phyloP scores from a whole-genome alignment of 2,329 filamentous ascomycete species.

The Chrysosporium keratinophilum region DNA sequence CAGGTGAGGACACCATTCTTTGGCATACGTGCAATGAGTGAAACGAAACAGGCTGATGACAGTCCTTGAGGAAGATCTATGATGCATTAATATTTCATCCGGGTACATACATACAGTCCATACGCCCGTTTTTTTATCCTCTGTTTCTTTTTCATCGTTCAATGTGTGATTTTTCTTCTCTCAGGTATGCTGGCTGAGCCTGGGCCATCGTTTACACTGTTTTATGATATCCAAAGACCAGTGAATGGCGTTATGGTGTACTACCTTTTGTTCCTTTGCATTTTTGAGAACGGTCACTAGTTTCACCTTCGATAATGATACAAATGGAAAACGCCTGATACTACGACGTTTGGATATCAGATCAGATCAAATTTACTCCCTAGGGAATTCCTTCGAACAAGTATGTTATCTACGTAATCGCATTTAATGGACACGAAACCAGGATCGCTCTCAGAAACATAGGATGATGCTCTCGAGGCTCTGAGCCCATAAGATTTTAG shows the following conservation, averaged over 20 bases:
- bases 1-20: not conserved
- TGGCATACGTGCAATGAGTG: constrained; percentile 4
- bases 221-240: constrained; percentile 13
- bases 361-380: too few species aligned
- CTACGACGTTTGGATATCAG: too few species aligned
- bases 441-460: too few species aligned
- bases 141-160: not conserved
- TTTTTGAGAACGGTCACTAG: not conserved
- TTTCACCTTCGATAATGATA: not conserved
- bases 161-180: not conserved
- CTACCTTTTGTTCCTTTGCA: not conserved
- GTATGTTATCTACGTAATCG: too few species aligned
- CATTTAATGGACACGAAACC: too few species aligned
- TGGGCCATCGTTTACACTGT: not conserved
- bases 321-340: too few species aligned
- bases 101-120: not conserved
- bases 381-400: too few species aligned
- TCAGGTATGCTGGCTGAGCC: not conserved
- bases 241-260: not conserved
- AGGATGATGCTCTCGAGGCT: too few species aligned
- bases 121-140: not conserved
- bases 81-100: constrained; percentile 1
- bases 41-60: not conserved
- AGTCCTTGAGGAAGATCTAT: not conserved
- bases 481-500: too few species aligned